Conservation (phyloP, 140 eudicot species). For the Ambrosia hybrid region DNA sequence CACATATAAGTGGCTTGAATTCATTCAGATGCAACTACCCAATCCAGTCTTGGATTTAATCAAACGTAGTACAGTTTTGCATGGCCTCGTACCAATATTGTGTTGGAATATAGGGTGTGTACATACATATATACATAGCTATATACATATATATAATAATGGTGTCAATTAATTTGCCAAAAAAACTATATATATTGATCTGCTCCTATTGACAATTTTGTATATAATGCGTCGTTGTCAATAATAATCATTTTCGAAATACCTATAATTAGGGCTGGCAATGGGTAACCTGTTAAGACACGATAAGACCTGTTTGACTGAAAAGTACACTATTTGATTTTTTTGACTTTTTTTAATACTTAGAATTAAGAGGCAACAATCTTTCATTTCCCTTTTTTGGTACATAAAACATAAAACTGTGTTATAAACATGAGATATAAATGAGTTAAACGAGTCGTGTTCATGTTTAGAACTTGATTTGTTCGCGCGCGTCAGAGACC, state of each 20-base stretch:
- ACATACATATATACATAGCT: constrained; percentile 16
- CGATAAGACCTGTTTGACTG: too few species aligned
- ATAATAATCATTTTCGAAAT: constrained; percentile 27
- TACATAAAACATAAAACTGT: too few species aligned
- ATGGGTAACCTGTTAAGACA: too few species aligned
- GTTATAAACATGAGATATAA: too few species aligned
- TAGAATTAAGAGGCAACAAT: too few species aligned
- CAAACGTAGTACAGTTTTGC: constrained; percentile 36
- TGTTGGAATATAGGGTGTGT: constrained; percentile 35
- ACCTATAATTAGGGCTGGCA: not conserved
- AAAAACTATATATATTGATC: constrained; percentile 6
- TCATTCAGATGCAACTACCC: constrained; percentile 82
- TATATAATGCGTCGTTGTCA: constrained; percentile 33
- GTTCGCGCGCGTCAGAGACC: too few species aligned
- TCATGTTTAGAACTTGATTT: too few species aligned
- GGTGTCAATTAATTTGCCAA: constrained; percentile 9
- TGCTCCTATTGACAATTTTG: constrained; percentile 32
- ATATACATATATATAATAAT: constrained; percentile 24
- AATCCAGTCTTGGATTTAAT: constrained; percentile 80
- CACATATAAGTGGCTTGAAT: constrained; percentile 67
- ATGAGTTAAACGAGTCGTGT: too few species aligned
- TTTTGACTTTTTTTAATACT: too few species aligned
- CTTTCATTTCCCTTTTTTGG: too few species aligned
- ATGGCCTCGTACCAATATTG: constrained; percentile 24
- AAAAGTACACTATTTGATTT: too few species aligned